Conservation (phyloP, 352 stramenopile species). For the Pythium periplocum region DNA sequence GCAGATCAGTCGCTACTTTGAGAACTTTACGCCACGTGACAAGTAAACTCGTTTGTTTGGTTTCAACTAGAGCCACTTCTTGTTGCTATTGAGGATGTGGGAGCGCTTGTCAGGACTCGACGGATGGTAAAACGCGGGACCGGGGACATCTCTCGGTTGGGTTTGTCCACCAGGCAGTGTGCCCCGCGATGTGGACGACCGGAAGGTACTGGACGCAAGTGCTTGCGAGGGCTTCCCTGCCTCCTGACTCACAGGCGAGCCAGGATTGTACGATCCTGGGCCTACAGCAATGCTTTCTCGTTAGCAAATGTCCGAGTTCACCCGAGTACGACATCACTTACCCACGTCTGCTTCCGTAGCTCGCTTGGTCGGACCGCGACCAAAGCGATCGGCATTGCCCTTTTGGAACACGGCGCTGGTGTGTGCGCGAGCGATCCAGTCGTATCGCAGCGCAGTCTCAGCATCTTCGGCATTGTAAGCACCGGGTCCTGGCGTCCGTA, state of each 20-base stretch:
- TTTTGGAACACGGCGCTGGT: constrained; percentile 60
- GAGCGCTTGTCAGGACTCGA: constrained; percentile 46
- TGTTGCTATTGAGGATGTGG: constrained; percentile 71
- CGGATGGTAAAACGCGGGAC: constrained; percentile 65
- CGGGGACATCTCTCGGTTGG: constrained; percentile 23
- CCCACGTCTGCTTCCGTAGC: constrained; percentile 43
- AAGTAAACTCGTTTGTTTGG: constrained; percentile 10
- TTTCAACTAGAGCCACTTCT: constrained; percentile 68
- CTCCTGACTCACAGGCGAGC: neutral
- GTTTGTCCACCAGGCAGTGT: constrained; percentile 15
- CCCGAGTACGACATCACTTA: constrained; percentile 6
- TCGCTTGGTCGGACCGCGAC: constrained; percentile 27
- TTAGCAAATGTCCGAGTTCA: neutral
- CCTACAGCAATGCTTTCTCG: constrained; percentile 15
- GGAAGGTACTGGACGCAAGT: constrained; percentile 18
- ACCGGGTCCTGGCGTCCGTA: constrained; percentile 41
- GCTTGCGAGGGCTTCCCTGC: neutral
- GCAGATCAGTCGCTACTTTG: constrained; percentile 81
- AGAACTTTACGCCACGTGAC: constrained; percentile 65
- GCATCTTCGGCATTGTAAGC: constrained; percentile 65
- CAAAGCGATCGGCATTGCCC: constrained; percentile 53
- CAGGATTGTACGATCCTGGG: constrained; percentile 43
- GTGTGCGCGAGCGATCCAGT: constrained; percentile 55
- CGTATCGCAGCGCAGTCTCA: constrained; percentile 55
- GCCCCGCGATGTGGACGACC: constrained; percentile 31